Base-by-base conservation (phyloP, 805 yeast species). In the Candida nanaspora region DNA sequence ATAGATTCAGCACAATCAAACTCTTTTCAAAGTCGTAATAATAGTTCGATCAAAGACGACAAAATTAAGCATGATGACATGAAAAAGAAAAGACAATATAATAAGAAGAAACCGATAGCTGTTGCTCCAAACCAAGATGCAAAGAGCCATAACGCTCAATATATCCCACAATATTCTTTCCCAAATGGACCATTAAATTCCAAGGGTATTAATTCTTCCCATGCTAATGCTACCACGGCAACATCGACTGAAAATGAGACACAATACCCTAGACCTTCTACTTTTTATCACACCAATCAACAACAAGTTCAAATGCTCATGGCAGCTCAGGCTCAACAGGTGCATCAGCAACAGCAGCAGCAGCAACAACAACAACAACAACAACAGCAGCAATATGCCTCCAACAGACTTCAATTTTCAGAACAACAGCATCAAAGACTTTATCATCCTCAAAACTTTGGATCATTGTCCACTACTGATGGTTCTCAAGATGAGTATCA, bases 401-500 rank as follows among this genome's bases (percentile, higher is more conserved):
- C 41, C 58, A 8, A 52, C 46, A 14, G 19, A 28, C 13, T 35
- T 45, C 43, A 44, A 46, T 25, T 25, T 43, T 10, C 56, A 47
- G 37, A 40, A 42, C 43, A 51, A 39, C 52, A 51, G 41, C 50
- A 35, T 7, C 47, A 36, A 33, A 35, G 33, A 20, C 41, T 31
- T 18, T 33, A 44, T 33, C 46, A 33, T 15, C 43, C 21, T 14
- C 33, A 26, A 29, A 49, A 49, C 25, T 49, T 43, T 41, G 56
- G 58, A 2, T 50, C 57, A 2, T 25, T 52, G 11, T 55, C 60
- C 3, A 50, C 57, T 7, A 47, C 51, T 3, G 56, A 51, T 39
- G 55, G 59, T n/a, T 53, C 59, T 6, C 58, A 52, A 23, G 57
- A 55, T 39, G 61, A 55, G 16, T 31, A 50, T 27, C 52, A 45